phyloP scores from a whole-genome alignment of 2,329 filamentous ascomycete genomes.

The Aaosphaeria pasadenensis region DNA sequence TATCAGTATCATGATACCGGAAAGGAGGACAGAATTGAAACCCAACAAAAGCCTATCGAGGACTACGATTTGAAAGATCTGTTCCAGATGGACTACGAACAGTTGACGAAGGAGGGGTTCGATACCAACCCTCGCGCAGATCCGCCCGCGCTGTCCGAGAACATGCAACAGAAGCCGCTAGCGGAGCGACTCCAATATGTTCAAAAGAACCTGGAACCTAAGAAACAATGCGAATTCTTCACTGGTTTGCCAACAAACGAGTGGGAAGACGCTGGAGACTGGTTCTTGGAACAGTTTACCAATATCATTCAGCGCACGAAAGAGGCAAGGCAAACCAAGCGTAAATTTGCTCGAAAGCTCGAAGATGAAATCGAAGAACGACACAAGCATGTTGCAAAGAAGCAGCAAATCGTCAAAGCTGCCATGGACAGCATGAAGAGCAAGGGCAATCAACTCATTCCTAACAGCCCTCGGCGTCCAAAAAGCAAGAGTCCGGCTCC shows the following conservation, averaged over 20 bases:
- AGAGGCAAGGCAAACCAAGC: conserved; percentile 51
- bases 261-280: conserved; percentile 62
- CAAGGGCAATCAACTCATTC: conserved; percentile 53
- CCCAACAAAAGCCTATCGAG: not conserved
- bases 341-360: conserved; percentile 51
- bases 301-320: conserved; percentile 52
- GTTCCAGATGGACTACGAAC: conserved; percentile 44
- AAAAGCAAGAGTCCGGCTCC: conserved; percentile 1
- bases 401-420: conserved; percentile 47
- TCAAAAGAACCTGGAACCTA: conserved; percentile 15
- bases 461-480: conserved; percentile 37
- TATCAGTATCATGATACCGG: too few relatives aligned
- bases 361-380: conserved; percentile 55
- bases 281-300: conserved; percentile 56
- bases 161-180: conserved; percentile 25
- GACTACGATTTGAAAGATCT: conserved; percentile 50
- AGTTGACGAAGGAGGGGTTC: conserved; percentile 51
- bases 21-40: too few relatives aligned
- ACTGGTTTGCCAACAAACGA: conserved; percentile 50
- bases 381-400: conserved; percentile 50
- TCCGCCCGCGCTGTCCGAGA: conserved; percentile 13
- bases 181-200: conserved; percentile 26
- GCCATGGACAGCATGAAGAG: conserved; percentile 54
- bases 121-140: conserved; percentile 34
- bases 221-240: conserved; percentile 51